Conservation (phyloP, 2,329 filamentous ascomycete species). For the Aspergillus caelatus region DNA sequence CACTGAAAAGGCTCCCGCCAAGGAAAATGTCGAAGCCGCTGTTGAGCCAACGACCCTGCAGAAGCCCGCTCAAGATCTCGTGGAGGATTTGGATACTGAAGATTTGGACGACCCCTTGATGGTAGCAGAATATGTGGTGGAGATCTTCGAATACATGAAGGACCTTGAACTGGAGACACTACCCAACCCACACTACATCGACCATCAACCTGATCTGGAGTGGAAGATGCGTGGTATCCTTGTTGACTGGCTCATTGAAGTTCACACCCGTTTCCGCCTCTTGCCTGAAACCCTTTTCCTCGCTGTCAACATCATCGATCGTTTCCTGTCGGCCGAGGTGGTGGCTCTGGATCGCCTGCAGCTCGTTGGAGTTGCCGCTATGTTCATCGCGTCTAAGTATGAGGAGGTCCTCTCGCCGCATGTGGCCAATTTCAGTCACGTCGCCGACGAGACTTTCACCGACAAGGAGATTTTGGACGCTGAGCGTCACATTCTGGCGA, state of each 20-base stretch:
- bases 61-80: constrained; percentile 36
- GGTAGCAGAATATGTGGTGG: constrained; percentile 95
- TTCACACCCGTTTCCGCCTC: constrained; percentile 94
- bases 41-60: constrained; percentile 46
- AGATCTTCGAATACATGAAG: constrained; percentile 95
- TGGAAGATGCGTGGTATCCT: constrained; percentile 99
- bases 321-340: constrained; percentile 92
- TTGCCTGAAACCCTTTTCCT: constrained; percentile 96
- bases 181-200: constrained; percentile 93
- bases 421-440: constrained; percentile 94
- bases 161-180: constrained; percentile 79
- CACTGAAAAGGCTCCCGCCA: constrained; percentile 36
- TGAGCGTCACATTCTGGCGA: constrained; percentile 90
- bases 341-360: constrained; percentile 95
- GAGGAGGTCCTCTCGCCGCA: constrained; percentile 97
- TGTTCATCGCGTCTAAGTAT: constrained; percentile 99
- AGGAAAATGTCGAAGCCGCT: constrained; percentile 26
- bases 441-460: constrained; percentile 94
- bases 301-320: constrained; percentile 96
- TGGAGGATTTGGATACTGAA: constrained; percentile 74
- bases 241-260: constrained; percentile 97
- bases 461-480: constrained; percentile 94
- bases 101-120: constrained; percentile 93
- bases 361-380: constrained; percentile 94
- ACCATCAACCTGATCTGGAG: constrained; percentile 89